Percentiles rank a stretch among this genome's conserved stretches.
Conservation (phyloP, 2,329 filamentous ascomycete genomes). For the Emericellopsis atlantica region DNA sequence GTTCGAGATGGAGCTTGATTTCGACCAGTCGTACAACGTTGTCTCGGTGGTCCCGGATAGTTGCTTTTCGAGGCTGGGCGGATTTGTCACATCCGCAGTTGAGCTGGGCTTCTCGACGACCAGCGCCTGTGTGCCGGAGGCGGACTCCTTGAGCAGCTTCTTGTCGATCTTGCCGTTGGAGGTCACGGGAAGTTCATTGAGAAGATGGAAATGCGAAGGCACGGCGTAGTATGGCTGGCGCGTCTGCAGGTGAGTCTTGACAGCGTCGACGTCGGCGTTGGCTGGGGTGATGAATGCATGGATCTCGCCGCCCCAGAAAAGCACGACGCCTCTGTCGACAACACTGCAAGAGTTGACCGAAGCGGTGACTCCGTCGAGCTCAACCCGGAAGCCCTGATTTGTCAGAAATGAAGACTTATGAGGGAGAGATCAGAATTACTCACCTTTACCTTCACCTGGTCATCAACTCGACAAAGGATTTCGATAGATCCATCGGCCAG, state of each 20-base stretch:
- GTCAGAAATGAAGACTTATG: background rate
- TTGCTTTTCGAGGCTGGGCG: background rate
- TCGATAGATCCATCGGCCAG: constrained; percentile 37
- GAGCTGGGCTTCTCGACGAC: background rate
- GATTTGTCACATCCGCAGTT: background rate
- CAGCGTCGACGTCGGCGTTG: constrained; percentile 12
- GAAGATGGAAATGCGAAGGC: constrained; percentile 23
- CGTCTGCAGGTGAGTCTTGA: constrained; percentile 18
- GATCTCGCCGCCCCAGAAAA: constrained; percentile 28
- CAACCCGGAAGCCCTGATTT: constrained; percentile 41
- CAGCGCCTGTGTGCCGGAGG: background rate
- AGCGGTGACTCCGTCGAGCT: constrained; percentile 44
- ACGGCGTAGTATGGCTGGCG: constrained; percentile 33
- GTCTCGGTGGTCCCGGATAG: background rate
- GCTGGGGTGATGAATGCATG: constrained; percentile 12
- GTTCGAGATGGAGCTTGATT: background rate
- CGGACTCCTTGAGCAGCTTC: constrained; percentile 5
- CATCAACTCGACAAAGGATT: constrained; percentile 43
- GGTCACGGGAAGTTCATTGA: constrained; percentile 25
- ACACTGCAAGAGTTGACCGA: constrained; percentile 30
- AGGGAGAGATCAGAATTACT: background rate
- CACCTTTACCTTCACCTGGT: constrained; percentile 46
- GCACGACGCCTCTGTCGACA: constrained; percentile 31
- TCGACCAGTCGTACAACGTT: background rate
- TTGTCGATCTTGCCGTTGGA: constrained; percentile 38